Conservation (phyloP, 305 asterid species). For the Ajuga reptans region DNA sequence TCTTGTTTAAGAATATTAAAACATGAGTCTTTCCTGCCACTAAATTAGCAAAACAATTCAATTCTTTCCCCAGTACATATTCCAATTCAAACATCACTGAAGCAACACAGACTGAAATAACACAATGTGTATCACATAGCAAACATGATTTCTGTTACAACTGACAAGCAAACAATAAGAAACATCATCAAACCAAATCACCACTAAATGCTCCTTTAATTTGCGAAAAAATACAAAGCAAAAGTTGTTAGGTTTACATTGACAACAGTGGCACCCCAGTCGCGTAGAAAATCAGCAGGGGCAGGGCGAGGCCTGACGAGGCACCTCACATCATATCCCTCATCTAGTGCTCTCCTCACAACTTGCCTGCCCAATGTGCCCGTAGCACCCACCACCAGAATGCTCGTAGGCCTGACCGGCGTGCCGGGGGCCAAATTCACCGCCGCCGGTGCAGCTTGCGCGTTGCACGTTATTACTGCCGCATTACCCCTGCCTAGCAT, state of each 20-base stretch:
- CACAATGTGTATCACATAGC: background rate
- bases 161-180: background rate
- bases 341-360: constrained; percentile 88
- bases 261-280: constrained; percentile 95
- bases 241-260: constrained; percentile 36
- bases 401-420: constrained; percentile 77
- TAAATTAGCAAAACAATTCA: background rate
- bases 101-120: background rate
- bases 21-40: background rate
- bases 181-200: background rate
- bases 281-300: constrained; percentile 88
- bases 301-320: constrained; percentile 92
- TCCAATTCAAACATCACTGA: background rate
- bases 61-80: background rate
- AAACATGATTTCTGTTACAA: background rate
- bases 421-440: constrained; percentile 87
- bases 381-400: constrained; percentile 86
- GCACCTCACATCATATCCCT: constrained; percentile 94
- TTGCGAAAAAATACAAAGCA: background rate
- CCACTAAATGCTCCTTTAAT: background rate
- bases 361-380: constrained; percentile 92
- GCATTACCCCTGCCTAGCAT: constrained; percentile 38
- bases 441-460: constrained; percentile 43
- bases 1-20: background rate
- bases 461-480: constrained; percentile 36